Evolutionary conservation across 176 grass and related monocot species (phyloP), one percentile per base, ranked within the genome.

Genomic region (Canna indica): DNA sequence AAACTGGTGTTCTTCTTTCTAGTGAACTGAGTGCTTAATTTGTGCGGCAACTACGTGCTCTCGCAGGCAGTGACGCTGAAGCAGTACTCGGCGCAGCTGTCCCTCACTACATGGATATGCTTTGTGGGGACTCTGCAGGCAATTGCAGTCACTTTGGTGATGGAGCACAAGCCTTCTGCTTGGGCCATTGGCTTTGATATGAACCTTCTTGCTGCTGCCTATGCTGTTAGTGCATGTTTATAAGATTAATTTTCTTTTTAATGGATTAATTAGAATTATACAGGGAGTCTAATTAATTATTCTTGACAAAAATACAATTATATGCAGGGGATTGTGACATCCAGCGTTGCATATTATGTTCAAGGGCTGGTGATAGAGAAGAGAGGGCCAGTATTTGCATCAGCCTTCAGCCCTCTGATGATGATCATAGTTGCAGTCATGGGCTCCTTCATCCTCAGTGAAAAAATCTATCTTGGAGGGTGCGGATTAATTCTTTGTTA

Each of bases 171-270:
- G 71, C 54, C 71, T 28, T 73, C 71, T 25, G 71, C 28, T 42
- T 73, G 71, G 54, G 25, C n/a, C 20, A 73, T 73, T 2, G 71
- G 52, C 48, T 73, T 36, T 6, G 71, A 73, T 28, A 73, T 73
- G 71, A 73, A 73, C 53, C 71, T 73, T 10, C 53, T 73, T 9
- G 71, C 71, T 73, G 71, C 71, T 60, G 71, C 71, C 10, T 73
- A 73, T 27, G 71, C 71, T 73, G 71, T 73, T 17, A 73, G 2
- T 44, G 10, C 7, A 29, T 64, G 0, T 15, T 17, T 17, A 22
- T 22, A 24, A 22, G n/a, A n/a, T 27, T n/a, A n/a, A n/a, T n/a
- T n/a, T n/a, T n/a, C n/a, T n/a, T n/a, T n/a, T n/a, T n/a, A n/a
- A n/a, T n/a, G n/a, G n/a, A n/a, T n/a, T n/a, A n/a, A n/a, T n/a